Evolutionary conservation across 768 basidiomycete species (phyloP).

Genomic region (Hypsizygus marmoreus): DNA sequence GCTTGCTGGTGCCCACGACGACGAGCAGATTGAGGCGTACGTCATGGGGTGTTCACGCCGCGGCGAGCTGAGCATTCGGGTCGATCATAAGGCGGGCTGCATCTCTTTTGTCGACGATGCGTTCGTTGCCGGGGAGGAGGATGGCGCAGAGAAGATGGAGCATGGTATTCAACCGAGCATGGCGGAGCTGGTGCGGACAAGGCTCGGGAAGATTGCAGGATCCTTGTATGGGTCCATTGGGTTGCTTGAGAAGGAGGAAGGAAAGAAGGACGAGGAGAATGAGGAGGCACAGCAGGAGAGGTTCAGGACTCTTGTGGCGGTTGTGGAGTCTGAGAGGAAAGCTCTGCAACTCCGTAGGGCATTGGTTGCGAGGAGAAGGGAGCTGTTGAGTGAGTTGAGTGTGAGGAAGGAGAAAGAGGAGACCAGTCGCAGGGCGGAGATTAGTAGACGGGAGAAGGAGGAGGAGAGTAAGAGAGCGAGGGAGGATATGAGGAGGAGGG

Average conservation of each 20-base stretch:
- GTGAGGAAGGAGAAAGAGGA: conserved; percentile 90
- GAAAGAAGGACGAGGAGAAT: conserved; percentile 36
- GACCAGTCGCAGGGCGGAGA: conserved; percentile 74
- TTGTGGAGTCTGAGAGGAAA: conserved; percentile 74
- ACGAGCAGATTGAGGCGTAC: conserved; percentile 86
- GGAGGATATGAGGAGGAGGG: conserved; percentile 65
- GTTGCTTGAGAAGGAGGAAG: conserved; percentile 52
- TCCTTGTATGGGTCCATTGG: conserved; percentile 73
- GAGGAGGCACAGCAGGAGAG: conserved; percentile 60
- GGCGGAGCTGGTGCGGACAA: conserved; percentile 72
- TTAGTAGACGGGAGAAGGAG: conserved; percentile 64
- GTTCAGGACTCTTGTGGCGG: conserved; percentile 59
- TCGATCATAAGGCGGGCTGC: conserved; percentile 86
- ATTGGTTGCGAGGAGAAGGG: conserved; percentile 81
- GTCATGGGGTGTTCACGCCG: conserved; percentile 89
- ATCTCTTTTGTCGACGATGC: conserved; percentile 85
- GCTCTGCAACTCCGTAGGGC: conserved; percentile 77
- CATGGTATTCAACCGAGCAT: conserved; percentile 68
- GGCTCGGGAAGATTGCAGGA: conserved; percentile 74
- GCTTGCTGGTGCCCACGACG: conserved; percentile 58
- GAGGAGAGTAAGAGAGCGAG: conserved; percentile 61
- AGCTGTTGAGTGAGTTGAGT: conserved; percentile 80
- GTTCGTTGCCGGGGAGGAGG: conserved; percentile 50
- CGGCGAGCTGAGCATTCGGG: conserved; percentile 81
- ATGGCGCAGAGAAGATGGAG: conserved; percentile 34